Base-by-base conservation (phyloP, 1,284 basidiomycete species). In the Ceratobasidium sp. region DNA sequence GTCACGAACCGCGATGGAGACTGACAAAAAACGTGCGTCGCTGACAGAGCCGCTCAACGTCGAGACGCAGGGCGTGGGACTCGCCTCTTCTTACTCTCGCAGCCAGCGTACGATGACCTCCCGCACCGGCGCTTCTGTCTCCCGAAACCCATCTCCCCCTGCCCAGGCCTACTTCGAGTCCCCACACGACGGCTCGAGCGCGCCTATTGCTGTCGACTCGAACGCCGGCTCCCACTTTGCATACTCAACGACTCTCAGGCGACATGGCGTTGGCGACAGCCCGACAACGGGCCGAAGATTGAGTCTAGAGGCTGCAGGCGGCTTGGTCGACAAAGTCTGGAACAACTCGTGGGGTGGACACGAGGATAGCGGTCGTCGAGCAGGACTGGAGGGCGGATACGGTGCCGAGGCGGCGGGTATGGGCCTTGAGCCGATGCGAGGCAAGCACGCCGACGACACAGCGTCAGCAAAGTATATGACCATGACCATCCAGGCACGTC, bases 201-300 rank as follows among this genome's bases (percentile, higher is more conserved):
- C 85, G 29, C 85, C 87, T 75, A 85, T 89, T 11, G 85, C 87
- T 33, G 88, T 90, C 0, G 84, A 86, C 0, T 84, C 90, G 0
- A 89, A 89, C 71, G 91, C 92, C 1, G 85, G 86, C 53, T 81
- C 87, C 2, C 93, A 94, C 80, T 95, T 95, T 79, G 90, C 93
- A 1, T 95, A 94, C 83, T 93, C 91, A 77, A 95, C 93, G 0
- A 93, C 91, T 0, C 84, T 95, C 29, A 83, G 93, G 66, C 82
- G 93, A 76, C 93, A 94, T 78, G 78, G 76, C 50, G 82, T 75
- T 54, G 57, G 63, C 69, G 73, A 84, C 36, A 83, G 83, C 36
- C 83, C 82, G 2, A 82, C 81, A 67, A 77, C 81, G 41, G 63
- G 50, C 9, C 57, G 50, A 14, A 45, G 44, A 59, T 41, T 54